Base-by-base conservation (phyloP, 257 asterid species). In the Jacaranda copaia region DNA sequence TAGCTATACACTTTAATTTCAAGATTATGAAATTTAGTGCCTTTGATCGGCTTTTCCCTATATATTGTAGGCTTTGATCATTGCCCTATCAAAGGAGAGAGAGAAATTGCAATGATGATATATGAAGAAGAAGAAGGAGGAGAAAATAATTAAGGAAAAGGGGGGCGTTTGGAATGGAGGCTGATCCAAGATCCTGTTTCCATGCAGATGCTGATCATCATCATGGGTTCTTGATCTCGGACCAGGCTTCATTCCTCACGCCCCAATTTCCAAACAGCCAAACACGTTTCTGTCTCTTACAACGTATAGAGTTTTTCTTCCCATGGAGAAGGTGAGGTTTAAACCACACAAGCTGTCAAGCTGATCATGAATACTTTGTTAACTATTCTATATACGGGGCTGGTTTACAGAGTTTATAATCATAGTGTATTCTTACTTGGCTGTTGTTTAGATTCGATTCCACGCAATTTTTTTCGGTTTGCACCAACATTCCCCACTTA, bases 161-260 rank as follows among this genome's bases (percentile, higher is more conserved):
- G 80, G 79, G 80, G 88, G 88, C 70, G 89, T 87, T 75, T 73
- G 96, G 96, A 90, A 84, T 87, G 96, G 76, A 88, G 93, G 77
- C 88, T 88, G 96, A 57, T 81, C 81, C 84, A 81, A 81, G 84
- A 81, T 72, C 75, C 3, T 9, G 48, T 2, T 25, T 10, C 59
- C 40, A 36, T 13, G 58, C 19, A 42, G 56, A 60, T 25, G 32
- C 32, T 25, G 32, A 25, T 25, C 1, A 25, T 25, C 32, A 25
- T 25, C 32, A 25, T 25, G 32, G 32, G 32, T 25, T 25, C 32
- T 0, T 25, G 85, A 80, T 90, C 89, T 88, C 96, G 96, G 97
- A 89, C 95, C 97, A 89, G 97, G 97, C 97, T 91, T 91, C 95
- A 89, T 88, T 91, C 90, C 89, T 84, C 83, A 82, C 90, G 18